Percentiles rank a stretch among this genome's conserved stretches.
phyloP scores from a whole-genome alignment of 495 filamentous ascomycete genomes.

The Trichoderma asperelloides region DNA sequence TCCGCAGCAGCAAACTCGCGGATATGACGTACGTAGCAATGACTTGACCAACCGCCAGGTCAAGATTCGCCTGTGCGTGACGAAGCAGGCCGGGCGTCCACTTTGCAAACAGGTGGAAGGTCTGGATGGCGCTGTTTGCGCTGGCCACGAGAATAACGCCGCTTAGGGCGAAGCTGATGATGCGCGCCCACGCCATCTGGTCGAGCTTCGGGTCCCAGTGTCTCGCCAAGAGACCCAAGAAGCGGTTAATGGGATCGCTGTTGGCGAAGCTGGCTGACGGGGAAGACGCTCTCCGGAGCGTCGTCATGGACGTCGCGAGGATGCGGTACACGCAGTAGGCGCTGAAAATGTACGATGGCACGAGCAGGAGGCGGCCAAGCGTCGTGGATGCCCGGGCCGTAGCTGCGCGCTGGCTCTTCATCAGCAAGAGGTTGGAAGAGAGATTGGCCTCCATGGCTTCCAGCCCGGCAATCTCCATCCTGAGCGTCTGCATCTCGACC shows the following conservation, averaged over 20 bases:
- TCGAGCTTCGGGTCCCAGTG: conserved; percentile 66
- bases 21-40: conserved; percentile 72
- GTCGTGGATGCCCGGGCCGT: conserved; percentile 54
- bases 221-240: conserved; percentile 62
- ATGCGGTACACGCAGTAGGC: conserved; percentile 72
- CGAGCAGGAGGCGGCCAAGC: conserved; percentile 48
- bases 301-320: conserved; percentile 54
- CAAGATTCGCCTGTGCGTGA: conserved; percentile 56
- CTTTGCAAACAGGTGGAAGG: conserved; percentile 63
- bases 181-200: conserved; percentile 60
- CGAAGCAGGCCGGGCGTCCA: conserved; percentile 56
- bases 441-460: conserved; percentile 65
- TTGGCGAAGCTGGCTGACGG: conserved; percentile 45
- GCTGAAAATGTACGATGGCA: conserved; percentile 57
- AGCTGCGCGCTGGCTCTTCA: conserved; percentile 48
- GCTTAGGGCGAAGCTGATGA: conserved; percentile 69
- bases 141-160: conserved; percentile 69
- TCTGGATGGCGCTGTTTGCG: conserved; percentile 67
- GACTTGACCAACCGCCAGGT: conserved; percentile 66
- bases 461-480: conserved; percentile 69
- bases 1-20: conserved; percentile 61
- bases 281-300: conserved; percentile 44
- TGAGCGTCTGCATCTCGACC: conserved; percentile 54
- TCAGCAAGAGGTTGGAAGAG: conserved; percentile 45
- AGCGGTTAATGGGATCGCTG: conserved; percentile 68